A percentile compares a stretch with the other conserved stretches of the same genome.
phyloP scores from a whole-genome alignment of 2,329 filamentous ascomycete species.

The Trichoderma lentiforme region DNA sequence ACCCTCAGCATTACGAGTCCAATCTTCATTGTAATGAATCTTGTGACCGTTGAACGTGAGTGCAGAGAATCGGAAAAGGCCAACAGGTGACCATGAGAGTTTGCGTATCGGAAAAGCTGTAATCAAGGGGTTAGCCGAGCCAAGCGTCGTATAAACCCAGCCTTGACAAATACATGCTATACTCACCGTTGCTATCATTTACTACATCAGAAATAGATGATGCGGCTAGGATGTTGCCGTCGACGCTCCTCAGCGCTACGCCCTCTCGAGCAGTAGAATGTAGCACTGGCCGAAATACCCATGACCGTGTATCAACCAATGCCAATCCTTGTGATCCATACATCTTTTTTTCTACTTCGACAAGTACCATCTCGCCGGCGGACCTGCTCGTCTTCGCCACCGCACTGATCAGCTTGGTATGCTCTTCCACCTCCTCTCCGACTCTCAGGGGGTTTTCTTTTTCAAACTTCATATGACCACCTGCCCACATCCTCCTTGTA shows the following conservation, averaged over 20 bases:
- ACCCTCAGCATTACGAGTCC: conserved; percentile 62
- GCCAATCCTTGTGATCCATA: conserved; percentile 48
- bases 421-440: conserved; percentile 55
- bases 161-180: neutral
- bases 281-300: conserved; percentile 43
- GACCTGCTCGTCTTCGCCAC: conserved; percentile 52
- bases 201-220: conserved; percentile 26
- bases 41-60: conserved; percentile 83
- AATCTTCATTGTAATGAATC: conserved; percentile 74
- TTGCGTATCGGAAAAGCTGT: conserved; percentile 27
- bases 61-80: conserved; percentile 77
- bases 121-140: neutral
- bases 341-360: conserved; percentile 61
- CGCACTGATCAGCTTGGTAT: conserved; percentile 52
- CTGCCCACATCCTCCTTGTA: conserved; percentile 66
- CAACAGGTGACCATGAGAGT: conserved; percentile 44
- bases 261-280: conserved; percentile 11
- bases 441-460: conserved; percentile 39
- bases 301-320: conserved; percentile 53
- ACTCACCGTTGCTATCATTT: conserved; percentile 20
- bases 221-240: conserved; percentile 22
- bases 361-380: conserved; percentile 61
- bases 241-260: neutral
- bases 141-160: neutral
- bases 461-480: conserved; percentile 48